These are phyloP conservation scores for Verticillium dahliae DNA, from an alignment of 2,329 filamentous ascomycete genomes.

Conservation along the genomic window DNA sequence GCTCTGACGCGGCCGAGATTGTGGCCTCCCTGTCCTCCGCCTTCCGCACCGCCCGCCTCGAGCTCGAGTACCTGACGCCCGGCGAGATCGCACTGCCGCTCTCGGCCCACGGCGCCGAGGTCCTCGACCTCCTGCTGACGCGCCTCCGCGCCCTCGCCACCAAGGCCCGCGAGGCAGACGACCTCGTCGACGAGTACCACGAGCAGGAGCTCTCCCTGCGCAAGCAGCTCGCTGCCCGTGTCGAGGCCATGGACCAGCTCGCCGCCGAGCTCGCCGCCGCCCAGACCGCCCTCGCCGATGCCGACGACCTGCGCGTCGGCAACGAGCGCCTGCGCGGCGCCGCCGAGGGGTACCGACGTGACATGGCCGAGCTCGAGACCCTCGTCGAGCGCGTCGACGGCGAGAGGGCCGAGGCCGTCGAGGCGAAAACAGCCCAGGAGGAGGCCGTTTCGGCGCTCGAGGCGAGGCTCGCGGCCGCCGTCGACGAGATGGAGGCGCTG, in stretches of 20 bases:
- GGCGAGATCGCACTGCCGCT: constrained; percentile 50
- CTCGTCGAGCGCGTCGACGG: constrained; percentile 43
- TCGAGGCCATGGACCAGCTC: constrained; percentile 43
- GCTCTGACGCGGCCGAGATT: constrained; percentile 39
- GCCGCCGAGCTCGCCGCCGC: constrained; percentile 31
- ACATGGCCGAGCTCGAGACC: constrained; percentile 46
- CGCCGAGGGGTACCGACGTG: constrained; percentile 44
- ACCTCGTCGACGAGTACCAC: constrained; percentile 54
- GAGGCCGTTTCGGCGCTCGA: constrained; percentile 35
- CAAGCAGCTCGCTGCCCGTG: constrained; percentile 47
- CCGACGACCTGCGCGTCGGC: constrained; percentile 41
- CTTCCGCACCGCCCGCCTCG: constrained; percentile 51
- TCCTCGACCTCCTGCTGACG: constrained; percentile 47
- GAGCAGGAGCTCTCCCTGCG: constrained; percentile 48
- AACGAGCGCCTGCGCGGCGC: constrained; percentile 45
- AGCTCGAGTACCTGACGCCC: constrained; percentile 56
- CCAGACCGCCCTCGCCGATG: constrained; percentile 25
- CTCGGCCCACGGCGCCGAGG: constrained; percentile 43
- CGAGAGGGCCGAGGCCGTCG: constrained; percentile 22
- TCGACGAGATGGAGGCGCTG: constrained; percentile 30
- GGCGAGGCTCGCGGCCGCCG: constrained; percentile 31
- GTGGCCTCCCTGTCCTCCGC: constrained; percentile 38
- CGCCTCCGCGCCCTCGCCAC: constrained; percentile 43
- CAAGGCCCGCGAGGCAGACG: constrained; percentile 40
- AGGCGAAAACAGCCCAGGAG: constrained; percentile 27